phyloP scores from a whole-genome alignment of 768 basidiomycete genomes.

The Russula sp. region DNA sequence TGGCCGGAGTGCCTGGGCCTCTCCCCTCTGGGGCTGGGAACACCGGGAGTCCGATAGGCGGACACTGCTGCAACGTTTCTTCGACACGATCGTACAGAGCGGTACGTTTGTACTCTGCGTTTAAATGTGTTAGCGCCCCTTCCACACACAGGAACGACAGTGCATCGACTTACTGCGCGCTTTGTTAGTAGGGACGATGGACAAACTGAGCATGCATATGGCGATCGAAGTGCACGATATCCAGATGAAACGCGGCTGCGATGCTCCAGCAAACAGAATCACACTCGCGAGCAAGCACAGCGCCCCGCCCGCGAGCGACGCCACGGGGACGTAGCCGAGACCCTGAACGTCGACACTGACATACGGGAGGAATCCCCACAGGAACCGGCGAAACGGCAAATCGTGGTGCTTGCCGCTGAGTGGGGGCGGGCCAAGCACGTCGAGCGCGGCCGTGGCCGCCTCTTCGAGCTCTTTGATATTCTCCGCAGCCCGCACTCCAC shows the following conservation, averaged over 20 bases:
- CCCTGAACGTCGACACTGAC: conserved; percentile 8
- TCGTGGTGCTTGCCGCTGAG: neutral
- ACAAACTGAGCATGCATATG: neutral
- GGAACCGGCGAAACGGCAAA: neutral
- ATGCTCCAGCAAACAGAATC: conserved; percentile 1
- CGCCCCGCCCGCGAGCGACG: conserved; percentile 6
- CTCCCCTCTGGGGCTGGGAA: neutral
- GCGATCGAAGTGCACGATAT: conserved; percentile 6
- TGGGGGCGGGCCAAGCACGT: neutral
- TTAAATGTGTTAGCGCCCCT: neutral
- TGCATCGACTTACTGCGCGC: neutral
- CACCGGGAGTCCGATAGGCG: conserved; percentile 4
- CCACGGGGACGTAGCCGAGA: conserved; percentile 4
- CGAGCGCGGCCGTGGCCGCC: conserved; percentile 1
- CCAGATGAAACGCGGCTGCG: conserved; percentile 16
- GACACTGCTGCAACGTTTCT: conserved; percentile 6
- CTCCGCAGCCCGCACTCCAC: neutral
- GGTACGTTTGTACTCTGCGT: conserved; percentile 4
- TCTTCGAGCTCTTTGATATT: conserved; percentile 1
- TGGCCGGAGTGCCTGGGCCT: neutral
- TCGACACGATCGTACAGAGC: conserved; percentile 14
- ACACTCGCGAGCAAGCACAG: conserved; percentile 17
- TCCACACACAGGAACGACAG: neutral
- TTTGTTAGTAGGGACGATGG: neutral
- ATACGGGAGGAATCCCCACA: neutral